Conservation (phyloP, 148 eudicot species). For the Rhododendron vialii region DNA sequence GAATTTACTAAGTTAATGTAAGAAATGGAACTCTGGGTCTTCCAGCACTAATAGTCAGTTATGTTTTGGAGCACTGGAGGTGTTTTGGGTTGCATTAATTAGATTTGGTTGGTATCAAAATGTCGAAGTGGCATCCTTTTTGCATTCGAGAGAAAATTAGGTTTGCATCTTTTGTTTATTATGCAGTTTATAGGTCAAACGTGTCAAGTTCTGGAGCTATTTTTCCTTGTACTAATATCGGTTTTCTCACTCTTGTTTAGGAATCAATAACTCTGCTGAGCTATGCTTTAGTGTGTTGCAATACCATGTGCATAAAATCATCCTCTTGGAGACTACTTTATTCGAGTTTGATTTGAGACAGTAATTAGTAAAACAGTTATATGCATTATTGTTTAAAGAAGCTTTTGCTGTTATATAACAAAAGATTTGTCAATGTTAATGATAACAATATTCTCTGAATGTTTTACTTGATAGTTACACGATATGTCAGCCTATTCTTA, state of each 20-base stretch:
- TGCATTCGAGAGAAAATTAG: not conserved
- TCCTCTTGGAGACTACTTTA: not conserved
- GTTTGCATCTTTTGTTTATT: not conserved
- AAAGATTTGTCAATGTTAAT: not conserved
- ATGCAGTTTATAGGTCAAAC: not conserved
- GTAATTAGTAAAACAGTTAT: not conserved
- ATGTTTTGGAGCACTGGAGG: not conserved
- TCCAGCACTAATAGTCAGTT: not conserved
- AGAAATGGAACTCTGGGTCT: constrained; percentile 1
- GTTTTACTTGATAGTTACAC: not conserved
- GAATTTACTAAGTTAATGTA: constrained; percentile 1
- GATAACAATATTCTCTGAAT: not conserved
- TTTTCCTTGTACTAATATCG: not conserved
- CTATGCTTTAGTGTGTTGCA: not conserved
- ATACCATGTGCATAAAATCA: not conserved
- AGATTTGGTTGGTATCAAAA: not conserved
- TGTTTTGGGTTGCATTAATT: not conserved
- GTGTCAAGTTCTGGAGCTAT: not conserved
- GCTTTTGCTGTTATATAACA: not conserved
- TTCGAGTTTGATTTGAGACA: not conserved
- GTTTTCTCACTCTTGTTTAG: not conserved
- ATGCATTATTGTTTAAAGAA: not conserved
- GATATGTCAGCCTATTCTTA: not conserved
- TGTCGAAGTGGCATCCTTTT: not conserved
- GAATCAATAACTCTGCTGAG: not conserved